Conservation (phyloP, 495 filamentous ascomycete genomes). For the Aspergillus bridgeri region DNA sequence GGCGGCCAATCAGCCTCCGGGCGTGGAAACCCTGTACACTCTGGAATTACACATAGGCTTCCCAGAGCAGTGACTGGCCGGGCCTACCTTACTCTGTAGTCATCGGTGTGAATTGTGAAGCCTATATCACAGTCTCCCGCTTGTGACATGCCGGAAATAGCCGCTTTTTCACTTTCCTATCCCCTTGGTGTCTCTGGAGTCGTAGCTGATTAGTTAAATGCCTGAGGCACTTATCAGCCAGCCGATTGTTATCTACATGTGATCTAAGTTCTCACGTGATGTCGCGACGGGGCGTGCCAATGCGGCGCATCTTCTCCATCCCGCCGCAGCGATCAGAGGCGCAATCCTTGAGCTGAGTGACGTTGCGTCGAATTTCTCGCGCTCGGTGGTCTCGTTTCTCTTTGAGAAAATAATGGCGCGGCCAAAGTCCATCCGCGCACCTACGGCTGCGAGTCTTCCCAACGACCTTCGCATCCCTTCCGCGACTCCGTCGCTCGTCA, state of each 20-base stretch:
- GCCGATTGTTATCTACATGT: slow-evolving; percentile 11
- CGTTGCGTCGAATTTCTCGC: not conserved
- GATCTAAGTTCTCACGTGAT: slow-evolving; percentile 5
- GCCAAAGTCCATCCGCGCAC: slow-evolving; percentile 39
- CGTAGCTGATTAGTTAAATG: not conserved
- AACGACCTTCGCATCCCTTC: slow-evolving; percentile 59
- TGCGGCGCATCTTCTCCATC: not conserved
- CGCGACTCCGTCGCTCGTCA: slow-evolving; percentile 58
- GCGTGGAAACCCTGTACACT: not conserved
- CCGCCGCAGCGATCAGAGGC: not conserved
- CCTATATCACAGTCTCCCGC: no score
- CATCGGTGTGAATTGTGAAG: no score
- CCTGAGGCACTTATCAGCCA: not conserved
- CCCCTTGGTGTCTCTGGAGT: not conserved
- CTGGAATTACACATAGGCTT: not conserved
- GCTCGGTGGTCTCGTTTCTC: not conserved
- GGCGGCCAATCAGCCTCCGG: not conserved
- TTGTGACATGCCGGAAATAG: not conserved
- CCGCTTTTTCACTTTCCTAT: not conserved
- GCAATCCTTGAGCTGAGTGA: not conserved
- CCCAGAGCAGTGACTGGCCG: no score
- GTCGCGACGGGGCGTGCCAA: not conserved
- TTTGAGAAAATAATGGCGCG: slow-evolving; percentile 35
- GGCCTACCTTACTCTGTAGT: no score
- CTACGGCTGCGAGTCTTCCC: slow-evolving; percentile 49